Conservation (phyloP, 2,329 filamentous ascomycete genomes). For the Penicillium brevicompactum region DNA sequence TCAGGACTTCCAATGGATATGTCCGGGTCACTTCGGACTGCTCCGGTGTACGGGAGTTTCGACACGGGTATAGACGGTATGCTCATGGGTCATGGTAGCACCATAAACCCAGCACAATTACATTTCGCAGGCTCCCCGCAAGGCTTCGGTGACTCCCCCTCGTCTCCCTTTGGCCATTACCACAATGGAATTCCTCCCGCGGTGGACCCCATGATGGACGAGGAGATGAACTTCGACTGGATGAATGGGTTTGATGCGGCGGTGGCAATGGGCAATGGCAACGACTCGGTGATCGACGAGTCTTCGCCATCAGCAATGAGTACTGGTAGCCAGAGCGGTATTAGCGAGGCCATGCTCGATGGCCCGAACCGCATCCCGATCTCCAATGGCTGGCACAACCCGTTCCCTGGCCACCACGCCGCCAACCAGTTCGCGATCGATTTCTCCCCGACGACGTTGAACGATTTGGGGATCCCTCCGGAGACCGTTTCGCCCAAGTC, state of each 20-base stretch:
- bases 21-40: conserved; percentile 72
- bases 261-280: conserved; percentile 68
- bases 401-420: conserved; percentile 69
- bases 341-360: conserved; percentile 86
- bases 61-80: conserved; percentile 72
- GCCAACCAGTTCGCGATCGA: conserved; percentile 73
- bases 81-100: conserved; percentile 66
- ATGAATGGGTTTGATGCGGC: conserved; percentile 78
- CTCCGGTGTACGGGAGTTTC: conserved; percentile 70
- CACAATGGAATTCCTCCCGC: conserved; percentile 57
- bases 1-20: conserved; percentile 69
- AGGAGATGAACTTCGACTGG: conserved; percentile 84
- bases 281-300: conserved; percentile 82
- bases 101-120: conserved; percentile 68
- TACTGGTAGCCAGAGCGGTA: conserved; percentile 79
- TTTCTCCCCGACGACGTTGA: conserved; percentile 71
- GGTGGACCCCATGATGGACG: conserved; percentile 59
- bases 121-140: conserved; percentile 82
- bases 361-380: conserved; percentile 65
- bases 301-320: conserved; percentile 96
- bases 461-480: conserved; percentile 70
- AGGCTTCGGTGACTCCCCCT: conserved; percentile 44
- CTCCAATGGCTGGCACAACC: conserved; percentile 66
- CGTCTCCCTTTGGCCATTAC: conserved; percentile 44
- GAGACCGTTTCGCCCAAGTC: conserved; percentile 78